Conservation (phyloP, 2,329 filamentous ascomycete genomes). For the Colletotrichum neosansevieriae region DNA sequence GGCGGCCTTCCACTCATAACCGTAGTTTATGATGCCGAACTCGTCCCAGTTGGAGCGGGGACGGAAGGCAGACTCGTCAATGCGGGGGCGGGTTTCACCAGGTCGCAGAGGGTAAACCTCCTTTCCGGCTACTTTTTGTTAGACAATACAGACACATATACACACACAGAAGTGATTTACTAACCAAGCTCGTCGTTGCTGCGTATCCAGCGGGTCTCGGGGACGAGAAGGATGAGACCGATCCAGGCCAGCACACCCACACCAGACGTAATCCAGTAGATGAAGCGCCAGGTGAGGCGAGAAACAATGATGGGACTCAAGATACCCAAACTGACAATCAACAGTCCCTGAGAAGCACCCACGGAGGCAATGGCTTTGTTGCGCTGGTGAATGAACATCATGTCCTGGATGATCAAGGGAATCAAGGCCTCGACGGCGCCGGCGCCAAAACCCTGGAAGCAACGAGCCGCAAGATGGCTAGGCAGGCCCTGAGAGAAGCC, state of each 20-base stretch:
- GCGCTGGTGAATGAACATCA: conserved; percentile 54
- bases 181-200: conserved; percentile 48
- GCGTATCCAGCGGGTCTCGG: conserved; percentile 52
- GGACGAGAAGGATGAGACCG: conserved; percentile 49
- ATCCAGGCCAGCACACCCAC: conserved; percentile 50
- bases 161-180: not conserved
- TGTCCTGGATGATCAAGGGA: conserved; percentile 54
- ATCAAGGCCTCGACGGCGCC: conserved; percentile 52
- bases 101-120: conserved; percentile 40
- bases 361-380: conserved; percentile 50
- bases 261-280: conserved; percentile 51
- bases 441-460: conserved; percentile 51
- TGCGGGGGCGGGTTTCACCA: conserved; percentile 39
- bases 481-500: conserved; percentile 48
- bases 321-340: conserved; percentile 48
- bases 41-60: conserved; percentile 48
- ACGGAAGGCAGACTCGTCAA: conserved; percentile 40
- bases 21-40: conserved; percentile 49
- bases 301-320: conserved; percentile 48
- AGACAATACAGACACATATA: not conserved
- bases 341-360: conserved; percentile 46
- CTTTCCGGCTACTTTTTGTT: conserved; percentile 35
- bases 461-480: conserved; percentile 49
- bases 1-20: conserved; percentile 45
- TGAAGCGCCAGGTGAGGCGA: conserved; percentile 49